These are phyloP conservation scores for Cercospora nicotianae DNA, from an alignment of 2,329 filamentous ascomycete species.

Conservation along the genomic window DNA sequence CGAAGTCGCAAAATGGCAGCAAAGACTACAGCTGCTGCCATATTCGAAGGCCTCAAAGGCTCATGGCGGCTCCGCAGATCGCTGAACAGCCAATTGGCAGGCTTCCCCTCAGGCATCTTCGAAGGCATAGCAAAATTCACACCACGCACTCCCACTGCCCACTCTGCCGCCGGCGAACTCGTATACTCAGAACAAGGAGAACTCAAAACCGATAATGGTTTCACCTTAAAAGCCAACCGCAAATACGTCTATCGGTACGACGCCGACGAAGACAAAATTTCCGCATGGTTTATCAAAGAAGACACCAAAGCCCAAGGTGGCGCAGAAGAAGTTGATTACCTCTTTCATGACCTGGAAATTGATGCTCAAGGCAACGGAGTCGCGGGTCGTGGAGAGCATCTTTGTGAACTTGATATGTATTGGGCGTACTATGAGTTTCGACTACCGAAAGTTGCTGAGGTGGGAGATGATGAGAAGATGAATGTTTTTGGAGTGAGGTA, in stretches of 20 bases:
- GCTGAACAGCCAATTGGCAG: conserved; percentile 37
- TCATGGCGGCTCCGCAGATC: conserved; percentile 39
- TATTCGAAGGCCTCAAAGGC: conserved; percentile 38
- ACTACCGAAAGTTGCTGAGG: conserved; percentile 32
- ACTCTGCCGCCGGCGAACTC: conserved; percentile 35
- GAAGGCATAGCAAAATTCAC: conserved; percentile 40
- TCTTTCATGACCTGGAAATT: conserved; percentile 75
- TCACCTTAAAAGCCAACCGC: conserved; percentile 60
- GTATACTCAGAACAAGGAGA: conserved; percentile 41
- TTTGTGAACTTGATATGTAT: conserved; percentile 72
- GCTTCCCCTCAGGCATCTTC: conserved; percentile 40
- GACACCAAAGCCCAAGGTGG: conserved; percentile 53
- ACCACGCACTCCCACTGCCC: conserved; percentile 33
- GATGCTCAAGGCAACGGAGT: conserved; percentile 48
- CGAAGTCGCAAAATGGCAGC: conserved; percentile 3
- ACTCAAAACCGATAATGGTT: conserved; percentile 40
- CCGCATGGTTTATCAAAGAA: conserved; percentile 73
- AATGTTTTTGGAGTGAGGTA: conserved; percentile 40
- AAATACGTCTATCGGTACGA: conserved; percentile 75
- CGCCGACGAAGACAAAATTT: conserved; percentile 61
- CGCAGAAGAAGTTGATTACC: conserved; percentile 60
- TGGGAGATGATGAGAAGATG: conserved; percentile 32
- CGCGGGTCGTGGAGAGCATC: conserved; percentile 65
- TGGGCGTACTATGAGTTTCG: conserved; percentile 68
- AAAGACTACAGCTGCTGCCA: conserved; percentile 22